Evolutionary conservation across 148 eudicot species (phyloP).

Genomic region (Drosera capensis): DNA sequence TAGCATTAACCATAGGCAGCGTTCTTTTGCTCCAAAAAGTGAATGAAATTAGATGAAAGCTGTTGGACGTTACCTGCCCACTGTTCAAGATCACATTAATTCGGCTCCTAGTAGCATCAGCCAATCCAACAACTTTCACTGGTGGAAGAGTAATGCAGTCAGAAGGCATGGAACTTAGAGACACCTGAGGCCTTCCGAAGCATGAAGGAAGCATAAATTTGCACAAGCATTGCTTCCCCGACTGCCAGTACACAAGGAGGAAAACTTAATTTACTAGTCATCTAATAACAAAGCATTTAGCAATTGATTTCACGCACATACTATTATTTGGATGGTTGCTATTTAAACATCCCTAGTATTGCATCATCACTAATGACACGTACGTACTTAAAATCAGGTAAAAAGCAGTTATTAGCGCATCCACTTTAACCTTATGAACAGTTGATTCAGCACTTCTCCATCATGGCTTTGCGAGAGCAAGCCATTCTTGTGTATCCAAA

Average conservation of each 20-base stretch:
- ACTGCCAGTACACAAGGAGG: constrained; percentile 34
- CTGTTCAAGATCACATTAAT: constrained; percentile 52
- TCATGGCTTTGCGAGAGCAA: no score
- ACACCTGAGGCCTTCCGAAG: constrained; percentile 18
- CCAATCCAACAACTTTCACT: constrained; percentile 59
- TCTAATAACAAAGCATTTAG: constrained; percentile 1
- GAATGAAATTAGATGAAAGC: not conserved
- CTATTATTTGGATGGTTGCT: no score
- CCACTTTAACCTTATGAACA: no score
- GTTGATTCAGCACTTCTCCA: no score
- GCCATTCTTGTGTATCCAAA: no score
- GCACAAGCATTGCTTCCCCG: constrained; percentile 89
- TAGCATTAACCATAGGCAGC: no score
- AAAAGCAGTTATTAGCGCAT: no score
- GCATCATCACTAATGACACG: no score
- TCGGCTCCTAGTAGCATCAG: constrained; percentile 78
- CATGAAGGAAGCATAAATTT: constrained; percentile 43
- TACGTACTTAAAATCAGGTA: no score
- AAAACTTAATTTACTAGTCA: not conserved
- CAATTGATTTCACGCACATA: no score
- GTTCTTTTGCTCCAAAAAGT: not conserved
- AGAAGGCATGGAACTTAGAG: constrained; percentile 15
- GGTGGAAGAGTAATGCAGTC: constrained; percentile 21
- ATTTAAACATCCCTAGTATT: no score
- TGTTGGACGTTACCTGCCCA: constrained; percentile 44